phyloP scores from a whole-genome alignment of 345 rosid genomes.

The Hibiscus tridactylites region DNA sequence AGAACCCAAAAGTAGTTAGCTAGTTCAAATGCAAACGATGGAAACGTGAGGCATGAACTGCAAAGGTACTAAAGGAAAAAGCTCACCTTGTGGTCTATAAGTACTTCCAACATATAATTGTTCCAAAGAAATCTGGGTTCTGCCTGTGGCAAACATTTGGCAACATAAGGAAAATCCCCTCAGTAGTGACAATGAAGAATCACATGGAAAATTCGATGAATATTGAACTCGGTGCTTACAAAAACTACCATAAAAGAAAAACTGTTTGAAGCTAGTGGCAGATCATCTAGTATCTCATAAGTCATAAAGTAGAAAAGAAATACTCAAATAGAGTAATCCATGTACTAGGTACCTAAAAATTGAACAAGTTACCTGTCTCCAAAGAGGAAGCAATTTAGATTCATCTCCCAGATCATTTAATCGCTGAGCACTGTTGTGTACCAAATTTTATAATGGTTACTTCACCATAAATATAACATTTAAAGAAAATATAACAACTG shows the following conservation, averaged over 20 bases:
- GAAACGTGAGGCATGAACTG: conserved; percentile 1
- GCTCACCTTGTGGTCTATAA: conserved; percentile 82
- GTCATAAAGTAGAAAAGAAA: not conserved
- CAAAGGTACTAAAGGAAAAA: conserved; percentile 12
- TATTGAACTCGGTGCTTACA: not conserved
- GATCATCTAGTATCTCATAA: conserved; percentile 1
- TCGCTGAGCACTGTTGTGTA: conserved; percentile 63
- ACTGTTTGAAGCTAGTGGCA: not conserved
- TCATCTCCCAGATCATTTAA: conserved; percentile 84
- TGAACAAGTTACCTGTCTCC: conserved; percentile 74
- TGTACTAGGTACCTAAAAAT: not conserved
- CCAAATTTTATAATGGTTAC: not conserved
- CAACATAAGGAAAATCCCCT: conserved; percentile 6
- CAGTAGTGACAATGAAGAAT: not conserved
- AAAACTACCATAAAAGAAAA: conserved; percentile 3
- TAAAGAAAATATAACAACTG: not conserved
- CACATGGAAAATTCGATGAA: conserved; percentile 6
- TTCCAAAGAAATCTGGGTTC: conserved; percentile 99
- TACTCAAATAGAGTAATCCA: not conserved
- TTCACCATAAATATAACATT: not conserved
- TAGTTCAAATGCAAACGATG: conserved; percentile 12
- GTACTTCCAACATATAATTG: conserved; percentile 85
- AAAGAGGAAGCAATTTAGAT: conserved; percentile 88
- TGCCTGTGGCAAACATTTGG: conserved; percentile 50
- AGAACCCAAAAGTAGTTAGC: conserved; percentile 9